phyloP scores from a whole-genome alignment of 2,329 filamentous ascomycete genomes.

The Penicillium freii region DNA sequence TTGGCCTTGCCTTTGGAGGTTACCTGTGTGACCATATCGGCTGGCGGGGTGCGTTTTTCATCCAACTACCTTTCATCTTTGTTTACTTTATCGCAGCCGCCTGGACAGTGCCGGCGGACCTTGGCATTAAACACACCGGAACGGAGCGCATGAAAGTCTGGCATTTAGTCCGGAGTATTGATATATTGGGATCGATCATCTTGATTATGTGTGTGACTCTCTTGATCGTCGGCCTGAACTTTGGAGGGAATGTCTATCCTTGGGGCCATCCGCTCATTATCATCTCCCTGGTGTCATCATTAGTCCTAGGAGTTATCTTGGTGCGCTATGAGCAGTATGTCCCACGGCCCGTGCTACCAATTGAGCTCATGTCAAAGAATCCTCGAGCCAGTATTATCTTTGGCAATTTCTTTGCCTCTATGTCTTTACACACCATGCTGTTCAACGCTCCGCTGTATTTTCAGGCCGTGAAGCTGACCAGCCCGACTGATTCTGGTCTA shows the following conservation, averaged over 20 bases:
- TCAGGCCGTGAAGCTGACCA: conserved; percentile 69
- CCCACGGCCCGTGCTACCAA: conserved; percentile 51
- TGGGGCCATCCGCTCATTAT: conserved; percentile 54
- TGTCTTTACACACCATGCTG: conserved; percentile 57
- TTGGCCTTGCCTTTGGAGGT: conserved; percentile 42
- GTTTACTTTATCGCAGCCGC: conserved; percentile 22
- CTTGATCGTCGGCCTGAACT: conserved; percentile 52
- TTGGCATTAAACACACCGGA: conserved; percentile 48
- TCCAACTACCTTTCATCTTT: conserved; percentile 52
- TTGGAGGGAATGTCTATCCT: conserved; percentile 53
- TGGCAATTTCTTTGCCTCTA: conserved; percentile 52
- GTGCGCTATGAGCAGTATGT: conserved; percentile 45
- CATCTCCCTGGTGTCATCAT: conserved; percentile 44
- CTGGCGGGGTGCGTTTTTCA: conserved; percentile 46
- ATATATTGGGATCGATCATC: conserved; percentile 50
- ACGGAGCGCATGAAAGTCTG: conserved; percentile 41
- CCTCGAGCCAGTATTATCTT: conserved; percentile 52
- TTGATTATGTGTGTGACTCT: conserved; percentile 48
- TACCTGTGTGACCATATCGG: conserved; percentile 42
- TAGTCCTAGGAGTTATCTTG: conserved; percentile 40
- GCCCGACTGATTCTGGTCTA: conserved; percentile 69
- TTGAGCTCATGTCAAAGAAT: conserved; percentile 47
- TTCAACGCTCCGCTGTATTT: conserved; percentile 75
- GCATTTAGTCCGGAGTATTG: conserved; percentile 50
- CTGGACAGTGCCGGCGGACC: conserved; percentile 43